Conservation (phyloP, 306 rosid genomes). For the Malus domestica region DNA sequence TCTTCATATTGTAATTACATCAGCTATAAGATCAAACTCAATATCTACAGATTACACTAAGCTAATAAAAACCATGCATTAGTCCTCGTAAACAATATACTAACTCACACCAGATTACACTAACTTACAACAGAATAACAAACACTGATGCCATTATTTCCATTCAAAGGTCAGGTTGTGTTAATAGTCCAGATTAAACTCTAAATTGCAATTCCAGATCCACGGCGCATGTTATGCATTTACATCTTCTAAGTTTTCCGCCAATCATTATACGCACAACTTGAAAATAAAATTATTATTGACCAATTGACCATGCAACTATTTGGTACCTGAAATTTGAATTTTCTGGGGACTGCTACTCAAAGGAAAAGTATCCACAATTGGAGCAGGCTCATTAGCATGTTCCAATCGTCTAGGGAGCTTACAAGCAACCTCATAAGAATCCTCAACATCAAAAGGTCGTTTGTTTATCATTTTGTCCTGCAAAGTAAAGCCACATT, state of each 20-base stretch:
- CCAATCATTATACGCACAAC: neutral
- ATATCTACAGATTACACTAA: neutral
- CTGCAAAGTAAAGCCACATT: slow-evolving; percentile 12
- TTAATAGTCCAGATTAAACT: neutral
- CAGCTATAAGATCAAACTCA: slow-evolving; percentile 2
- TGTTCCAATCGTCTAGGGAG: slow-evolving; percentile 22
- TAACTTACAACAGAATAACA: neutral
- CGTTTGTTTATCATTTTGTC: slow-evolving; percentile 27
- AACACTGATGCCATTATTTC: neutral
- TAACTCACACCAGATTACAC: neutral
- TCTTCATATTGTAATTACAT: slow-evolving; percentile 15
- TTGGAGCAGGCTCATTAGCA: neutral
- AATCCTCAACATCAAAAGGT: slow-evolving; percentile 19
- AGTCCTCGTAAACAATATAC: neutral
- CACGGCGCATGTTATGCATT: neutral
- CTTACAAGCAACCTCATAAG: slow-evolving; percentile 27
- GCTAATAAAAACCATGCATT: neutral
- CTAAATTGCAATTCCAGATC: neutral
- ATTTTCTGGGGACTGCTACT: slow-evolving; percentile 7
- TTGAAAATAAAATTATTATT: neutral
- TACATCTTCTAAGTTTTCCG: neutral
- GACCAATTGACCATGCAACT: neutral
- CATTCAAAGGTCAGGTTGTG: neutral
- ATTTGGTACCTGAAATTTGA: slow-evolving; percentile 21
- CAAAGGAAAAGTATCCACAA: neutral